Evolutionary conservation across 805 yeast species (phyloP).

Genomic region (Spathaspora passalidarum): DNA sequence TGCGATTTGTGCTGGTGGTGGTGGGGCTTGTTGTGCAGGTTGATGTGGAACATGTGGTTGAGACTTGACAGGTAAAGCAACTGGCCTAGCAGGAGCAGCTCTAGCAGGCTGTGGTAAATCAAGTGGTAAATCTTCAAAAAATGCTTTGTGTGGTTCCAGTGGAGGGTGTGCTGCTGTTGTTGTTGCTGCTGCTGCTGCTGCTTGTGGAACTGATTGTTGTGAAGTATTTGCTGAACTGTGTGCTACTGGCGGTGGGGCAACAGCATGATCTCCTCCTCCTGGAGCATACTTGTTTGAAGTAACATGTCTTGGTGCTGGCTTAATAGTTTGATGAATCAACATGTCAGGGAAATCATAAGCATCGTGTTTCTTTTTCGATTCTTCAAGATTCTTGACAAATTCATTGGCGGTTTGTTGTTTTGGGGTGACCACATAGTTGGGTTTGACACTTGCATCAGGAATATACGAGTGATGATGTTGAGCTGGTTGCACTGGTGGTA

Average conservation of each 20-base stretch:
- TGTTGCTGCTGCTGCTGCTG: not conserved
- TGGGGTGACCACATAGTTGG: constrained; percentile 1
- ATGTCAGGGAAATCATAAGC: constrained; percentile 73
- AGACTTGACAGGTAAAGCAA: constrained; percentile 24
- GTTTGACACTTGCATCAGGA: constrained; percentile 5
- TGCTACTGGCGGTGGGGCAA: constrained; percentile 5
- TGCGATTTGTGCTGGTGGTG: constrained; percentile 9
- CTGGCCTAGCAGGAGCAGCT: constrained; percentile 19
- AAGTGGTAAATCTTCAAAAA: constrained; percentile 60
- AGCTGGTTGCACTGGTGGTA: constrained; percentile 8
- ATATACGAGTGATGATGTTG: constrained; percentile 4
- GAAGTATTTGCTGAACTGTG: not conserved
- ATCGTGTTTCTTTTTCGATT: constrained; percentile 62
- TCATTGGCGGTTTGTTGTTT: constrained; percentile 5
- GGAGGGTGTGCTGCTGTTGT: not conserved
- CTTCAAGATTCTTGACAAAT: constrained; percentile 29
- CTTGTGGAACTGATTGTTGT: not conserved
- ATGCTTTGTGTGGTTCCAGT: constrained; percentile 28
- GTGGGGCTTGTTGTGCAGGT: constrained; percentile 17
- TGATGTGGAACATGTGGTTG: constrained; percentile 17
- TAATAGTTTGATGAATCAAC: constrained; percentile 40
- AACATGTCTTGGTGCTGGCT: constrained; percentile 36
- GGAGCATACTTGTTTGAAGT: constrained; percentile 20
- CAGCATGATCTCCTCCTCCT: not conserved
- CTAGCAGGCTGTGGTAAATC: constrained; percentile 22